A percentile compares a stretch with the other conserved stretches of the same genome.
These are phyloP conservation scores for Metschnikowia corniflorae DNA, from an alignment of 805 yeast species.

Conservation along the genomic window DNA sequence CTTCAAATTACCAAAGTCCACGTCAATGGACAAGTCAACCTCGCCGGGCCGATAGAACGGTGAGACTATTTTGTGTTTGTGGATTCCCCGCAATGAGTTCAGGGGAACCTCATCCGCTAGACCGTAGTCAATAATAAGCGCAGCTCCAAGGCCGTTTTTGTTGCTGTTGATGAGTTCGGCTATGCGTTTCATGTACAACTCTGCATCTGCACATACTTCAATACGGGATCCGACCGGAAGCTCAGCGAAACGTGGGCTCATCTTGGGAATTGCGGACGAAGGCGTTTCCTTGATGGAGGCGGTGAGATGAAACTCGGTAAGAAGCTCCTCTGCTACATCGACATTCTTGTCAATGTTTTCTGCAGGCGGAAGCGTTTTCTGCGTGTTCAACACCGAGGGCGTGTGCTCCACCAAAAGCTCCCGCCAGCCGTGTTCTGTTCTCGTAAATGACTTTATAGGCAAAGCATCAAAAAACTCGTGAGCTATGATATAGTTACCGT, in stretches of 20 bases:
- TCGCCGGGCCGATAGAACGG: slow-evolving; percentile 76
- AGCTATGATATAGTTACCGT: slow-evolving; percentile 65
- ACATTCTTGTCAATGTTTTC: slow-evolving; percentile 2
- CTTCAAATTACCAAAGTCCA: slow-evolving; percentile 64
- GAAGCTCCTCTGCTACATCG: slow-evolving; percentile 10
- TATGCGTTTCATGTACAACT: slow-evolving; percentile 53
- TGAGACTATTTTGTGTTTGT: slow-evolving; percentile 65
- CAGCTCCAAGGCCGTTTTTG: slow-evolving; percentile 50
- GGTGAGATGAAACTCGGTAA: slow-evolving; percentile 51
- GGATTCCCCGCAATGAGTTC: slow-evolving; percentile 71
- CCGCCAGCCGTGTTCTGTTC: slow-evolving; percentile 70
- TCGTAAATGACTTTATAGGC: slow-evolving; percentile 68
- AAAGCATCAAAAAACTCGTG: slow-evolving; percentile 88
- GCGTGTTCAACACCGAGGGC: slow-evolving; percentile 34
- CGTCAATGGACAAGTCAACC: slow-evolving; percentile 80
- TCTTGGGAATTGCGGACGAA: slow-evolving; percentile 52
- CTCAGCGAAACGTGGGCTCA: slow-evolving; percentile 47
- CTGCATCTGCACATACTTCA: slow-evolving; percentile 75
- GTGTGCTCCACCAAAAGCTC: slow-evolving; percentile 66
- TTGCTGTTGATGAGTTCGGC: slow-evolving; percentile 42
- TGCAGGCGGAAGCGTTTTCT: slow-evolving; percentile 23
- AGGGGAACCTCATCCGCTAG: slow-evolving; percentile 58
- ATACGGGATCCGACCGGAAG: slow-evolving; percentile 56
- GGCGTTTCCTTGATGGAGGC: slow-evolving; percentile 60
- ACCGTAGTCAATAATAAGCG: slow-evolving; percentile 77